Evolutionary conservation across 768 basidiomycete species (phyloP).

Genomic region (Terana coerulea): DNA sequence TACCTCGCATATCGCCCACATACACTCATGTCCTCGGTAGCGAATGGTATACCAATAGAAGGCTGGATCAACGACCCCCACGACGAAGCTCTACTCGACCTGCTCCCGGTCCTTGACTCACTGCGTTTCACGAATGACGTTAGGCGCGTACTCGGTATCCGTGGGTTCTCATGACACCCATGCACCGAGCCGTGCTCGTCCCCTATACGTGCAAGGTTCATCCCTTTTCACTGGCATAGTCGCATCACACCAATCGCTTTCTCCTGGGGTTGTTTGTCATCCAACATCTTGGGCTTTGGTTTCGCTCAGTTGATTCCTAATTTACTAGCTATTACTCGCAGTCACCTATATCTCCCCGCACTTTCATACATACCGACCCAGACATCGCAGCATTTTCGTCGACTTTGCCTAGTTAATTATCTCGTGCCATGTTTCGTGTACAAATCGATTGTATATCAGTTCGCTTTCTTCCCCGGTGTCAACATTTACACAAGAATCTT

Average conservation of each 20-base stretch:
- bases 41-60: constrained; percentile 98
- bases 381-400: not conserved
- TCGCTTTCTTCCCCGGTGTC: too few relatives aligned
- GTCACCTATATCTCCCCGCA: not conserved
- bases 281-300: not conserved
- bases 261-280: too few relatives aligned
- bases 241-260: too few relatives aligned
- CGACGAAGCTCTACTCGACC: constrained; percentile 94
- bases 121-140: constrained; percentile 96
- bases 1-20: not conserved
- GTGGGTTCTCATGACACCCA: constrained; percentile 42
- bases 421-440: constrained; percentile 1
- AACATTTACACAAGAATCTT: too few relatives aligned
- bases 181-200: not conserved
- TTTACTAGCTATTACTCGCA: constrained; percentile 5
- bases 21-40: constrained; percentile 44
- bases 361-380: not conserved
- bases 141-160: constrained; percentile 81
- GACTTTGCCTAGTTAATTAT: constrained; percentile 1
- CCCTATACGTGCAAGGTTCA: too few relatives aligned
- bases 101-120: constrained; percentile 93
- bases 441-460: constrained; percentile 9
- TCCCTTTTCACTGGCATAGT: too few relatives aligned
- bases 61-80: constrained; percentile 98
- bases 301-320: constrained; percentile 3